Evolutionary conservation across 2,329 filamentous ascomycete species (phyloP).

Genomic region (Diaporthe nobilis): DNA sequence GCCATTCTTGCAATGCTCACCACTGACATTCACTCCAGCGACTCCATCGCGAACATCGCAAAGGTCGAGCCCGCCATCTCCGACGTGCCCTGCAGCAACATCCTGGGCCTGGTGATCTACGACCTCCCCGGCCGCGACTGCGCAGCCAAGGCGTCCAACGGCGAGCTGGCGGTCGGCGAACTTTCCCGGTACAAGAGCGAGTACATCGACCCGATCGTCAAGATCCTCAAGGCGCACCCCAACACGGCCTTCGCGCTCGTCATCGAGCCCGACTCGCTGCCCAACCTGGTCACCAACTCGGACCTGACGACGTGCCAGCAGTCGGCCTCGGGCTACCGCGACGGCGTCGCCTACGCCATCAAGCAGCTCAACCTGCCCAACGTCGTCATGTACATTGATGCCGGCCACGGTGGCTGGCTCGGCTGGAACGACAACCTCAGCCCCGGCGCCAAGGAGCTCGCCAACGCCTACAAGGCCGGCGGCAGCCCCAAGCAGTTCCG

Average conservation of each 20-base stretch:
- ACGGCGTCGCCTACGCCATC: slow-evolving; percentile 67
- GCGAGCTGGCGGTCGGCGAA: slow-evolving; percentile 70
- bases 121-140: slow-evolving; percentile 76
- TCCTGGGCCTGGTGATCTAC: slow-evolving; percentile 70
- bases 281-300: slow-evolving; percentile 74
- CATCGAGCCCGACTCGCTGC: slow-evolving; percentile 74
- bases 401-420: slow-evolving; percentile 71
- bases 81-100: slow-evolving; percentile 55
- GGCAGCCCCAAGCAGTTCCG: slow-evolving; percentile 65
- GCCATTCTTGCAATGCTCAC: not conserved
- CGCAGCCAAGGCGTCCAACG: slow-evolving; percentile 74
- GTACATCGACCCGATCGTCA: slow-evolving; percentile 63
- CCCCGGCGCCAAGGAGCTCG: slow-evolving; percentile 63
- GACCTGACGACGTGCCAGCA: slow-evolving; percentile 67
- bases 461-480: slow-evolving; percentile 63
- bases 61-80: slow-evolving; percentile 54
- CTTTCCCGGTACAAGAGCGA: slow-evolving; percentile 58
- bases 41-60: slow-evolving; percentile 56
- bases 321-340: slow-evolving; percentile 67
- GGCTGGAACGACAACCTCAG: slow-evolving; percentile 69
- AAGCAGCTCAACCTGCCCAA: slow-evolving; percentile 67
- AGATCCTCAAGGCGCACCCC: slow-evolving; percentile 66
- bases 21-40: slow-evolving; percentile 44
- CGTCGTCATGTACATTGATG: slow-evolving; percentile 71
- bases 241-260: slow-evolving; percentile 60